phyloP scores from a whole-genome alignment of 2,329 filamentous ascomycete species.

The Torrubiellomyces zombiae region DNA sequence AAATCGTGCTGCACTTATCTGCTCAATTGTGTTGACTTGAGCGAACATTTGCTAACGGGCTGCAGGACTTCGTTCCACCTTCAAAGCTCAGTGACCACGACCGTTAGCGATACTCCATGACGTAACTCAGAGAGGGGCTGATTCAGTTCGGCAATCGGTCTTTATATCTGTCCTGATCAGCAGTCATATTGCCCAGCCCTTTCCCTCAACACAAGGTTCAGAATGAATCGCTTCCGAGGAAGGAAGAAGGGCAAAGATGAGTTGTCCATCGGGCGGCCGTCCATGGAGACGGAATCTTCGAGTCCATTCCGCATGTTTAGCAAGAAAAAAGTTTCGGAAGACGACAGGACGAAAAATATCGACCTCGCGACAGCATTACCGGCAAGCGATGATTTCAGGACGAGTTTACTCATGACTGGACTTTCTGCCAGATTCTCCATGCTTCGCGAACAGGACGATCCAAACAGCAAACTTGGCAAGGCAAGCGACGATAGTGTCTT shows the following conservation, averaged over 20 bases:
- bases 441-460: conserved; percentile 88
- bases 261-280: conserved; percentile 25
- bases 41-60: not conserved
- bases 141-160: not conserved
- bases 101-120: not conserved
- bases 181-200: too few relatives aligned
- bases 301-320: conserved; percentile 38
- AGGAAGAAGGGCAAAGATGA: conserved; percentile 55
- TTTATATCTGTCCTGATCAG: not conserved
- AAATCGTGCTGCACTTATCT: too few relatives aligned
- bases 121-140: not conserved
- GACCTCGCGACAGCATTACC: conserved; percentile 63
- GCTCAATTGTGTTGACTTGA: not conserved
- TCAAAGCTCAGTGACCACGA: not conserved
- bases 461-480: conserved; percentile 75
- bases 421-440: conserved; percentile 93
- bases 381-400: conserved; percentile 77
- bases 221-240: conserved; percentile 59
- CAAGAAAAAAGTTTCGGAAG: conserved; percentile 36
- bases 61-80: not conserved
- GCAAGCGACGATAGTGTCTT: conserved; percentile 91
- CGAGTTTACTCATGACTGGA: conserved; percentile 88
- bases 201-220: conserved; percentile 1
- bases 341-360: conserved; percentile 46
- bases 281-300: conserved; percentile 37